These are phyloP conservation scores for Pichia sp. DNA, from an alignment of 1,139 yeast genomes.

Conservation along the genomic window DNA sequence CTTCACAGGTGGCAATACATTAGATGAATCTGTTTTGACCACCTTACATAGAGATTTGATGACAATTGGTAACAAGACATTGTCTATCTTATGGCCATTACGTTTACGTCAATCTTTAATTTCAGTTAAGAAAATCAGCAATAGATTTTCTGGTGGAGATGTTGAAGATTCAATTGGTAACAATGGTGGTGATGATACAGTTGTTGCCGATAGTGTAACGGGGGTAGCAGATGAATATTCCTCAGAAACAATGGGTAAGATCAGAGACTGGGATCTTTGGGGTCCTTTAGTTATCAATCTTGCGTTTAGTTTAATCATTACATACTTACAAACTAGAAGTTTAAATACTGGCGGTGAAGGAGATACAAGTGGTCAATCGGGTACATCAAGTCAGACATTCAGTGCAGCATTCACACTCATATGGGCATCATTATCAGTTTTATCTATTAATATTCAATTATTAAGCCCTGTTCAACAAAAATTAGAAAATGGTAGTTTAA, in stretches of 20 bases:
- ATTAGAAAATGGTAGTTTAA: conserved; percentile 27
- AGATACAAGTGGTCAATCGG: not conserved
- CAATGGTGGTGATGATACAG: not conserved
- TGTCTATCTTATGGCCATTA: conserved; percentile 71
- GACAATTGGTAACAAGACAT: conserved; percentile 62
- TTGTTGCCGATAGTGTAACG: not conserved
- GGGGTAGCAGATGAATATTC: conserved; percentile 28
- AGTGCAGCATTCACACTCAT: conserved; percentile 62
- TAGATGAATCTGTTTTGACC: conserved; percentile 76
- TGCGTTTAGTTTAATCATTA: conserved; percentile 55
- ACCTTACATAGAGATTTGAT: conserved; percentile 68
- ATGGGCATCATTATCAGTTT: conserved; percentile 55
- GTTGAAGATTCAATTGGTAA: conserved; percentile 33
- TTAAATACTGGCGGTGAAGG: conserved; percentile 17
- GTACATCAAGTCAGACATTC: conserved; percentile 45
- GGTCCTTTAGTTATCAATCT: conserved; percentile 81
- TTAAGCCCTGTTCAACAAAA: conserved; percentile 40
- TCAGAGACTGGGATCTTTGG: conserved; percentile 84
- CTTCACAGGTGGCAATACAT: conserved; percentile 79
- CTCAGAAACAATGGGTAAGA: conserved; percentile 34
- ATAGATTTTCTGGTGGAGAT: conserved; percentile 28
- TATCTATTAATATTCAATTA: conserved; percentile 68
- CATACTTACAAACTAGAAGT: conserved; percentile 34
- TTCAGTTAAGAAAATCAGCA: conserved; percentile 32
- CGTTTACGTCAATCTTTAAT: conserved; percentile 29